phyloP scores from a whole-genome alignment of 805 yeast genomes.

The Lipomyces chichibuensis region DNA sequence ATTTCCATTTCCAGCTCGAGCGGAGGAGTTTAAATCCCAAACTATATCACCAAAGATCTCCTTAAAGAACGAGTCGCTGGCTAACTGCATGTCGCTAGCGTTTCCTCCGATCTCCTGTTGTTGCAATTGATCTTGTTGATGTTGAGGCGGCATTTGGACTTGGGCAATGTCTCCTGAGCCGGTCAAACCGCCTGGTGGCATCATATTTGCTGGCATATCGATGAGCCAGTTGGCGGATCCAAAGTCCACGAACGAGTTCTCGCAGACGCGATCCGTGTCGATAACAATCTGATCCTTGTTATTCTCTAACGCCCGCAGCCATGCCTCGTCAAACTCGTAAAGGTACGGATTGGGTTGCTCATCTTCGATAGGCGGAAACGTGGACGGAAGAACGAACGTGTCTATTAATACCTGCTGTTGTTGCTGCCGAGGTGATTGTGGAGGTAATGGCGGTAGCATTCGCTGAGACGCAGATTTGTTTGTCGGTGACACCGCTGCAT shows the following conservation, averaged over 20 bases:
- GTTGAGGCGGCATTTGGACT: conserved; percentile 10
- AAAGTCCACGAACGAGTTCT: conserved; percentile 32
- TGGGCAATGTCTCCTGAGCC: background rate
- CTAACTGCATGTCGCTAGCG: background rate
- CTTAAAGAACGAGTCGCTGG: conserved; percentile 27
- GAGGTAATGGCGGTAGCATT: conserved; percentile 8
- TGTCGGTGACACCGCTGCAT: background rate
- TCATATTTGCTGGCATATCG: conserved; percentile 22
- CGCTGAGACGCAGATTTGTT: background rate
- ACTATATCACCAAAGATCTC: conserved; percentile 32
- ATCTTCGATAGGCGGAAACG: conserved; percentile 32
- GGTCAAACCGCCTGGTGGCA: conserved; percentile 1
- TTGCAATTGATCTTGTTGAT: conserved; percentile 12
- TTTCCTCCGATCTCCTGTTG: background rate
- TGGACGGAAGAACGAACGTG: conserved; percentile 28
- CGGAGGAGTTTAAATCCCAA: conserved; percentile 20
- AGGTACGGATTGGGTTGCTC: conserved; percentile 34
- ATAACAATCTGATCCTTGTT: conserved; percentile 34
- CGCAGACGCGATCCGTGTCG: conserved; percentile 36
- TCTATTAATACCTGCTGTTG: conserved; percentile 9
- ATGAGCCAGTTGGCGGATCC: conserved; percentile 31
- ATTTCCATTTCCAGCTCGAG: background rate
- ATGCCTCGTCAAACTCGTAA: conserved; percentile 34
- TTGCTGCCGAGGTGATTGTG: background rate
- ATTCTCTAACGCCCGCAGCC: conserved; percentile 35